Percentiles rank a stretch among this genome's conserved stretches.
Evolutionary conservation across 2,329 filamentous ascomycete species (phyloP).

Genomic region (Fusarium staphyleae): DNA sequence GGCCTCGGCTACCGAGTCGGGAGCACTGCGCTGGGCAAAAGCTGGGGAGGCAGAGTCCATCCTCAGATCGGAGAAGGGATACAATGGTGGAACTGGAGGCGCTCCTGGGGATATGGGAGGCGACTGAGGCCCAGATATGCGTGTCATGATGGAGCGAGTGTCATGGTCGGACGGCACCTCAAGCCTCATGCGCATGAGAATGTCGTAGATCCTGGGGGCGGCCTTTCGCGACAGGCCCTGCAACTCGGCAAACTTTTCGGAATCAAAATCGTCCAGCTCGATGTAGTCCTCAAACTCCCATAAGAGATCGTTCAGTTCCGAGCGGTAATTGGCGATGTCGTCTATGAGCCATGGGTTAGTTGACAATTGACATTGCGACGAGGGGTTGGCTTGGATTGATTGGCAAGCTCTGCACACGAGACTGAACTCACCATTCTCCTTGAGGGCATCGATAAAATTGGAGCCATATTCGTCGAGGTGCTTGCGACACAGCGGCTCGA

Average conservation of each 20-base stretch:
- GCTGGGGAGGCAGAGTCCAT: slow-evolving; percentile 8
- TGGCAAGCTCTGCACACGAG: background rate
- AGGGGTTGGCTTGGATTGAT: background rate
- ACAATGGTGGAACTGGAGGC: slow-evolving; percentile 37
- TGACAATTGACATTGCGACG: slow-evolving; percentile 6
- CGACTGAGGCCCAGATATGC: slow-evolving; percentile 38
- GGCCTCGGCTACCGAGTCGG: slow-evolving; percentile 20
- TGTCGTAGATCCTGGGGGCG: slow-evolving; percentile 57
- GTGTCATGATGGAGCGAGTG: slow-evolving; percentile 40
- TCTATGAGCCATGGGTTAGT: slow-evolving; percentile 47
- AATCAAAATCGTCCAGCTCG: slow-evolving; percentile 59
- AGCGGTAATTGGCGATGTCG: slow-evolving; percentile 57
- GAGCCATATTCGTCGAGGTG: slow-evolving; percentile 57
- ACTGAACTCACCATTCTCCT: slow-evolving; percentile 57
- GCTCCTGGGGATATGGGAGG: slow-evolving; percentile 40
- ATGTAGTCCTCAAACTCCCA: slow-evolving; percentile 66
- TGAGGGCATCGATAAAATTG: slow-evolving; percentile 59
- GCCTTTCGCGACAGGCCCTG: slow-evolving; percentile 56
- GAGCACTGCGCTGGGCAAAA: slow-evolving; percentile 9
- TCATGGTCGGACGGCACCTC: slow-evolving; percentile 44
- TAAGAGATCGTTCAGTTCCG: slow-evolving; percentile 57
- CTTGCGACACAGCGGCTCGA: slow-evolving; percentile 60
- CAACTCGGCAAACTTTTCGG: slow-evolving; percentile 56
- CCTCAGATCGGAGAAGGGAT: slow-evolving; percentile 25
- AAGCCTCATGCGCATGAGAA: slow-evolving; percentile 62